These are phyloP conservation scores for Sanchytrium tribonematis DNA, from an alignment of 371 early-diverging fungal genomes.

Conservation along the genomic window DNA sequence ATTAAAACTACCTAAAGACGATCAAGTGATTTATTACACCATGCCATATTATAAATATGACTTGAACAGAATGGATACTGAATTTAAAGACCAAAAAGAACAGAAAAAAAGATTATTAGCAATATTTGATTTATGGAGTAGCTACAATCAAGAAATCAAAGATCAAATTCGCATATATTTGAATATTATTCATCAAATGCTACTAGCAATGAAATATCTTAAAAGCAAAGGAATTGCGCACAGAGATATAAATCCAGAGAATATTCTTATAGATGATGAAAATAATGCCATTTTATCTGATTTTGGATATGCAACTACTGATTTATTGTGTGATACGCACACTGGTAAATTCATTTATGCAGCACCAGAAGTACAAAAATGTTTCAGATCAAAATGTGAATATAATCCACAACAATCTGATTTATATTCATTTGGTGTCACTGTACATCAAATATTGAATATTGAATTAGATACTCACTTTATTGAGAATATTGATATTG, in stretches of 20 bases:
- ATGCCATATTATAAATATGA: too few species aligned
- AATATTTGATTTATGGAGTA: neutral
- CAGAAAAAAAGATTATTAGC: too few species aligned
- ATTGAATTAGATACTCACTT: too few species aligned
- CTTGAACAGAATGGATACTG: neutral
- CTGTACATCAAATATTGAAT: constrained; percentile 8
- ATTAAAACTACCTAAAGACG: too few species aligned
- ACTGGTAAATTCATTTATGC: neutral
- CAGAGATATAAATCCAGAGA: constrained; percentile 54
- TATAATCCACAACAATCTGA: constrained; percentile 4
- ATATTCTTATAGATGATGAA: constrained; percentile 39
- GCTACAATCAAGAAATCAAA: neutral
- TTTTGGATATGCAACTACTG: neutral
- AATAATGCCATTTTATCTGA: neutral
- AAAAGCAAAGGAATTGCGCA: constrained; percentile 89
- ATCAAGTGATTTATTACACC: neutral
- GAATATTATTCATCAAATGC: constrained; percentile 72
- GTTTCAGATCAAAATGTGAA: neutral
- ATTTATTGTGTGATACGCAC: neutral
- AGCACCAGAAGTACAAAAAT: neutral
- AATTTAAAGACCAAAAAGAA: too few species aligned
- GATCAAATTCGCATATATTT: constrained; percentile 13
- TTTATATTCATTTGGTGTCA: constrained; percentile 7
- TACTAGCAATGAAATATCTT: constrained; percentile 58
- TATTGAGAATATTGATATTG: too few species aligned